Conservation (phyloP, 768 basidiomycete species). For the Lactifluus hygrophoroides region DNA sequence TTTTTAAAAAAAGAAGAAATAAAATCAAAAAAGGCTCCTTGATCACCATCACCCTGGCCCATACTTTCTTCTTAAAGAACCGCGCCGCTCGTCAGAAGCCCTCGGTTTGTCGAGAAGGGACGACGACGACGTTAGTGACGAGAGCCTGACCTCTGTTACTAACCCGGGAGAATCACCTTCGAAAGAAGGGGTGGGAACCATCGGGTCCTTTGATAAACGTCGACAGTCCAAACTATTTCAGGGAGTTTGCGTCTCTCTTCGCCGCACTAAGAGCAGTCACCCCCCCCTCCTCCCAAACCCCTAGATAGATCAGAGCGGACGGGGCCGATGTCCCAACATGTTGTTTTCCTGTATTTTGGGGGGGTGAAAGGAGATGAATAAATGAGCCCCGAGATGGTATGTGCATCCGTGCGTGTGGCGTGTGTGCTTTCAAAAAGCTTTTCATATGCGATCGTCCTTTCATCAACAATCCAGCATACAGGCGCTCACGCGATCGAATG, state of each 20-base stretch:
- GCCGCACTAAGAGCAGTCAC: constrained; percentile 11
- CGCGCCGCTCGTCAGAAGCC: constrained; percentile 5
- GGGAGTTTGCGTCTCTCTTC: neutral
- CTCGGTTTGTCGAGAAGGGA: constrained; percentile 1
- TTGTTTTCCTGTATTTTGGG: neutral
- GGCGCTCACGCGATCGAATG: neutral
- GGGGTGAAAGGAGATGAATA: neutral
- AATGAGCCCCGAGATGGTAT: neutral
- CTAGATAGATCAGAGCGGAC: neutral
- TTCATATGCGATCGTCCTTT: neutral
- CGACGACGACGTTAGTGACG: neutral
- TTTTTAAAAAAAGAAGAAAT: no score
- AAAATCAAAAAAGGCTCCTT: neutral
- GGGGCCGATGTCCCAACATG: neutral
- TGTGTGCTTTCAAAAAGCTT: neutral
- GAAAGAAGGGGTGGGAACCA: neutral
- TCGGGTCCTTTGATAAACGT: constrained; percentile 1
- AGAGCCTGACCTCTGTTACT: neutral
- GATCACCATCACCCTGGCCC: neutral
- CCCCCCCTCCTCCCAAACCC: no score
- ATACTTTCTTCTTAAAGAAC: constrained; percentile 1
- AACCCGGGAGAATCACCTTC: neutral
- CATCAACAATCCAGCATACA: neutral
- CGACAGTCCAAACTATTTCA: neutral
- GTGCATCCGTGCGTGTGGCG: no score